A percentile compares a stretch with the other conserved stretches of the same genome.
Conservation (phyloP, 331 rosid genomes). For the Cydonia oblonga region DNA sequence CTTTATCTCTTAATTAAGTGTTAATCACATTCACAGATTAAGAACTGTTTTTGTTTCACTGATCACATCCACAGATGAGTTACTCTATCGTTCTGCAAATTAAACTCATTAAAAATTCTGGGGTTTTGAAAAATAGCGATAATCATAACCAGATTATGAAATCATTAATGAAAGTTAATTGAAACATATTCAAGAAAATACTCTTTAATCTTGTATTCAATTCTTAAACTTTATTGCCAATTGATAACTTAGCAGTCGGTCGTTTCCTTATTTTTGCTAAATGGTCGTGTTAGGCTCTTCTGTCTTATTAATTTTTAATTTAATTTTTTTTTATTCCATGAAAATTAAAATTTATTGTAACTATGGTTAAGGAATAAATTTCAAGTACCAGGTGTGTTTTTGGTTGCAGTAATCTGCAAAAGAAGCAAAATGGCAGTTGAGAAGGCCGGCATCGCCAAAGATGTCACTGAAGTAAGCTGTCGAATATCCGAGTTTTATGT, state of each 20-base stretch:
- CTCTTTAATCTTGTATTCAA: not conserved
- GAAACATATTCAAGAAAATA: not conserved
- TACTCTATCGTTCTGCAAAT: not conserved
- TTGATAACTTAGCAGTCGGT: not conserved
- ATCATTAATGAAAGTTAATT: not conserved
- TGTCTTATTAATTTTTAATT: not conserved
- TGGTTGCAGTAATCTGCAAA: constrained; percentile 22
- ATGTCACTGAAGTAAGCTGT: constrained; percentile 45
- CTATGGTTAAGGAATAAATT: not conserved
- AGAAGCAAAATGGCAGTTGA: constrained; percentile 31
- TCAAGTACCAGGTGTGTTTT: not conserved
- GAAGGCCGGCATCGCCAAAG: constrained; percentile 38
- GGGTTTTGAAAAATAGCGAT: not conserved
- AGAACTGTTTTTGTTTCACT: not conserved
- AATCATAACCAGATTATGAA: not conserved
- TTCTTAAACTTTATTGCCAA: too few species aligned
- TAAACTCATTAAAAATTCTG: not conserved
- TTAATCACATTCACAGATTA: not conserved
- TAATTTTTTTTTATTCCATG: not conserved
- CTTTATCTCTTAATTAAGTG: not conserved
- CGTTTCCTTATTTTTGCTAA: not conserved
- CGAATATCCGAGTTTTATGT: not conserved
- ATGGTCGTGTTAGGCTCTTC: not conserved
- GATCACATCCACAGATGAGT: not conserved
- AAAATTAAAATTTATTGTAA: not conserved